Percentiles rank a stretch among this genome's conserved stretches.
phyloP scores from a whole-genome alignment of 2,329 filamentous ascomycete genomes.

The Trichophyton simii region DNA sequence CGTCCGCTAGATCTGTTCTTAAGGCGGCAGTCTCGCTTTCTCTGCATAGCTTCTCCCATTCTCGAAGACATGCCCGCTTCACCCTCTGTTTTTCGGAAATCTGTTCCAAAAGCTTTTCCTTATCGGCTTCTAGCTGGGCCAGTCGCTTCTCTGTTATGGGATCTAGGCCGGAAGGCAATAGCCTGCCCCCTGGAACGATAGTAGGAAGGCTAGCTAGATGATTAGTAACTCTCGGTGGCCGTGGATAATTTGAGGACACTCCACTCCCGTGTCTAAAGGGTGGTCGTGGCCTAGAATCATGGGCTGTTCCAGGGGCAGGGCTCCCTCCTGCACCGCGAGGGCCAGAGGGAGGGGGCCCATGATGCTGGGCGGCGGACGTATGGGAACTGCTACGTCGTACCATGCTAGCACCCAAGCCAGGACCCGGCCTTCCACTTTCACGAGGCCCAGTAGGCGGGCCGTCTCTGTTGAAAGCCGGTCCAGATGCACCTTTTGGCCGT shows the following conservation, averaged over 20 bases:
- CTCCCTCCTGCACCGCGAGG: conserved; percentile 14
- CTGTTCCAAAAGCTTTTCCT: conserved; percentile 33
- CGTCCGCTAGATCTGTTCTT: conserved; percentile 38
- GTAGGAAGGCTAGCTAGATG: conserved; percentile 28
- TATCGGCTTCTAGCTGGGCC: conserved; percentile 33
- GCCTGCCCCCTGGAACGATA: conserved; percentile 33
- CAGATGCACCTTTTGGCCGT: conserved; percentile 32
- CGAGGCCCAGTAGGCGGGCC: conserved; percentile 15
- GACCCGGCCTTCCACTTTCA: conserved; percentile 23
- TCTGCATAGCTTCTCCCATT: conserved; percentile 37
- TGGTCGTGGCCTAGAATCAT: conserved; percentile 22
- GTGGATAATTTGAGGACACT: conserved; percentile 25
- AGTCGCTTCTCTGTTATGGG: conserved; percentile 33
- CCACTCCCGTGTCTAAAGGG: conserved; percentile 27
- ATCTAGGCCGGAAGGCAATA: conserved; percentile 28
- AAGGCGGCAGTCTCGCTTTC: conserved; percentile 35
- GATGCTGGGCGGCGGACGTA: conserved; percentile 15
- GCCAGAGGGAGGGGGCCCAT: conserved; percentile 28
- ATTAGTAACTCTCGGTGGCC: conserved; percentile 29
- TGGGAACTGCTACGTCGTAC: neutral
- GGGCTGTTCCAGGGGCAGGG: conserved; percentile 7
- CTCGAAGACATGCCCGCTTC: conserved; percentile 32
- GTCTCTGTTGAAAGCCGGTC: conserved; percentile 16
- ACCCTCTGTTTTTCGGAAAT: conserved; percentile 32
- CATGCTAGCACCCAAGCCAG: conserved; percentile 7